A percentile compares a stretch with the other conserved stretches of the same genome.
These are phyloP conservation scores for Rhododendron kiyosumense DNA, from an alignment of 148 eudicot species.

Conservation along the genomic window DNA sequence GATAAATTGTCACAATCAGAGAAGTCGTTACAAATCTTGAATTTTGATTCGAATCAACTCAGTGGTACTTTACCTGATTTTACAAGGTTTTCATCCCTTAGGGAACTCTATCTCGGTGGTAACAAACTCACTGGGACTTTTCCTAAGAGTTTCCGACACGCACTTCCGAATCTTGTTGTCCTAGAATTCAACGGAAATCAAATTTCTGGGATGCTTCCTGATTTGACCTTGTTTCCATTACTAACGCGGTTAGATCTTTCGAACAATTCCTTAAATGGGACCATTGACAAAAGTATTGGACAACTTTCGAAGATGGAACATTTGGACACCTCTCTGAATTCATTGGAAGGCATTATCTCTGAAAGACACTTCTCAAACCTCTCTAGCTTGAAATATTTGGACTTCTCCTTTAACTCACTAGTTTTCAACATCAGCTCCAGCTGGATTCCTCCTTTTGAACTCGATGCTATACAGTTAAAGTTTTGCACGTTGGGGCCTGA, in stretches of 20 bases:
- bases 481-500: slow-evolving; percentile 12
- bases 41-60: background rate
- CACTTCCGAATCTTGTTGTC: background rate
- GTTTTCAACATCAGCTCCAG: background rate
- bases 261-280: background rate
- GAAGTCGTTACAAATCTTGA: background rate
- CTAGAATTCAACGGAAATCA: background rate
- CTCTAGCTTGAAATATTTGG: background rate
- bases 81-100: background rate
- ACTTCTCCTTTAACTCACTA: background rate
- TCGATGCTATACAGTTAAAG: background rate
- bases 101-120: too few relatives aligned
- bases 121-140: too few relatives aligned
- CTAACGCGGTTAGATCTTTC: background rate
- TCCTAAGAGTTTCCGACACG: background rate
- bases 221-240: background rate
- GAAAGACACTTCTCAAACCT: slow-evolving; percentile 11
- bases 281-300: background rate
- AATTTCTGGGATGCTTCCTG: background rate
- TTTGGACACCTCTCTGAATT: slow-evolving; percentile 9
- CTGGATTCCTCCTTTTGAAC: slow-evolving; percentile 17
- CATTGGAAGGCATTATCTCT: slow-evolving; percentile 2
- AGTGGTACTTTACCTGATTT: background rate
- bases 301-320: slow-evolving; percentile 3
- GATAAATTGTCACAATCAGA: background rate